Evolutionary conservation across 768 basidiomycete genomes (phyloP).

Genomic region (Mycena haematopus): DNA sequence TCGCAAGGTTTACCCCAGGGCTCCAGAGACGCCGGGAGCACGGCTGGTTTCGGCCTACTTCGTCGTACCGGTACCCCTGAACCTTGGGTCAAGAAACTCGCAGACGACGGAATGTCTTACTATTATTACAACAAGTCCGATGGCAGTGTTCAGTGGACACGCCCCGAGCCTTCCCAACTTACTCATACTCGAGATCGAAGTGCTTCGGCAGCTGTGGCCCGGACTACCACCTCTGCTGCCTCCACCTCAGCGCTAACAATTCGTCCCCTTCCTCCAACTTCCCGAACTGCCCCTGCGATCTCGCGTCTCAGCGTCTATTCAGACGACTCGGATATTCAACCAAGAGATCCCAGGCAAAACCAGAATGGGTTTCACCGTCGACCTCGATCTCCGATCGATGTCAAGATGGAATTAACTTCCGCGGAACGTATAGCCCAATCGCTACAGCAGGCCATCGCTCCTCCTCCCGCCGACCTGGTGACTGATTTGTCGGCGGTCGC

Average conservation of each 20-base stretch:
- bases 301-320: constrained; percentile 73
- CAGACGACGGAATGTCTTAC: constrained; percentile 83
- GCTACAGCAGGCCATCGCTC: constrained; percentile 64
- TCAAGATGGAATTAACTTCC: constrained; percentile 59
- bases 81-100: constrained; percentile 82
- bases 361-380: constrained; percentile 23
- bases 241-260: constrained; percentile 35
- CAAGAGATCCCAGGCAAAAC: constrained; percentile 41
- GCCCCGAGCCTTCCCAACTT: constrained; percentile 51
- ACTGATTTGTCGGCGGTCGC: constrained; percentile 66
- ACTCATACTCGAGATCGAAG: constrained; percentile 27
- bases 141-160: constrained; percentile 72
- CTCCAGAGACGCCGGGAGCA: no score
- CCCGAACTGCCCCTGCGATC: constrained; percentile 31
- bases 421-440: constrained; percentile 72
- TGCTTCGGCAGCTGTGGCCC: constrained; percentile 23
- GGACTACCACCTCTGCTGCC: constrained; percentile 2
- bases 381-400: constrained; percentile 23
- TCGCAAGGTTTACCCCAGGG: no score
- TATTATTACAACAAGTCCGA: constrained; percentile 79
- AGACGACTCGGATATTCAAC: constrained; percentile 79
- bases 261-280: constrained; percentile 27
- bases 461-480: constrained; percentile 63
- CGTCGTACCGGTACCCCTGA: constrained; percentile 70
- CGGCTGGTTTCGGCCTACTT: constrained; percentile 66